Evolutionary conservation across 192 early-diverging fungal genomes (phyloP).

Genomic region (Podila horticola): DNA sequence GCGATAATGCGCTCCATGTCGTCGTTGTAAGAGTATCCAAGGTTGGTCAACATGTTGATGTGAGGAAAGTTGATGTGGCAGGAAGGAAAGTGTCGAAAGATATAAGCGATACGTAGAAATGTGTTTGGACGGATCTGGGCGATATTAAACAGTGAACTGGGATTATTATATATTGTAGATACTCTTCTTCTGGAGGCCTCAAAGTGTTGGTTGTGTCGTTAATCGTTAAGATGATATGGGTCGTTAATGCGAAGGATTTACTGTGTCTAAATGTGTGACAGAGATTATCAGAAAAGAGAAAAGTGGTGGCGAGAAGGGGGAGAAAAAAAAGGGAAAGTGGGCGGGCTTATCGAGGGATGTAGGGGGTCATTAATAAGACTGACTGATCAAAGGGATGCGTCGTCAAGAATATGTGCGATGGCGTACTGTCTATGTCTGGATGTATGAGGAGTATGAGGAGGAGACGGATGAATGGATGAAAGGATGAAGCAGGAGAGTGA

Average conservation of each 20-base stretch:
- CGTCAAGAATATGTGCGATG: neutral
- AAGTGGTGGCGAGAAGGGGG: neutral
- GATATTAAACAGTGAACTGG: too few relatives aligned
- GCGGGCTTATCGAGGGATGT: neutral
- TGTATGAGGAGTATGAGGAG: neutral
- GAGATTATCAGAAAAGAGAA: neutral
- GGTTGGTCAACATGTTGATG: conserved; percentile 34
- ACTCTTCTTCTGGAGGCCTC: too few relatives aligned
- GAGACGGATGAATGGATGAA: neutral
- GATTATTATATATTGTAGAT: too few relatives aligned
- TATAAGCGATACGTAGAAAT: too few relatives aligned
- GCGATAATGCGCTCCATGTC: conserved; percentile 3
- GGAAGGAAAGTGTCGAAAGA: neutral
- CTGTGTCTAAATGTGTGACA: too few relatives aligned
- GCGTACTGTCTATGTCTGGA: too few relatives aligned
- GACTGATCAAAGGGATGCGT: too few relatives aligned
- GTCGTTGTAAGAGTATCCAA: conserved; percentile 9
- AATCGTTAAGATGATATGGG: neutral
- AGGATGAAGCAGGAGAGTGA: neutral
- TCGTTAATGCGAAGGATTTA: neutral
- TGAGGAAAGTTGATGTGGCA: neutral
- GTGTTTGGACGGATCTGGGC: too few relatives aligned
- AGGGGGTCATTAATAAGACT: neutral
- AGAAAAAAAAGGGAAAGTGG: neutral
- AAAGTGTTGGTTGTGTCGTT: too few relatives aligned